Evolutionary conservation across 139 green algal genomes (phyloP).

Genomic region (Nannochloris sp.): DNA sequence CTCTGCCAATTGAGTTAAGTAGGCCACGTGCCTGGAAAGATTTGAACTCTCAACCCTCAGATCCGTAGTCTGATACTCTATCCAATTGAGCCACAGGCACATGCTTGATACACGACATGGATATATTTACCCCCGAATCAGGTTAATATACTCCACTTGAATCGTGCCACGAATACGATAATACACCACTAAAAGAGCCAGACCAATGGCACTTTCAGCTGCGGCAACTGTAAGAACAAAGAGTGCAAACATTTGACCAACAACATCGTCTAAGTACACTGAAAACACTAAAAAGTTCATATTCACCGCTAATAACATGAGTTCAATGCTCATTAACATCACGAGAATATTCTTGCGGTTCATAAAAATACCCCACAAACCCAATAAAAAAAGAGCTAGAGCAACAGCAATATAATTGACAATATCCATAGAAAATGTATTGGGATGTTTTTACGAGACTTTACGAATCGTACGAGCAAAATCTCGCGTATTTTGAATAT

Average conservation of each 20-base stretch:
- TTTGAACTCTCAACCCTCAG: conserved; percentile 33
- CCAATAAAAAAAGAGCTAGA: conserved; percentile 49
- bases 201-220: conserved; percentile 44
- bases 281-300: conserved; percentile 49
- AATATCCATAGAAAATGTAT: conserved; percentile 42
- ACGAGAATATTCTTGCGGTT: conserved; percentile 52
- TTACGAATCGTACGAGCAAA: conserved; percentile 47
- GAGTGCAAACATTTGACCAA: conserved; percentile 51
- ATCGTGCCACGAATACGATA: conserved; percentile 48
- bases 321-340: conserved; percentile 48
- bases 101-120: no score
- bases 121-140: conserved; percentile 30
- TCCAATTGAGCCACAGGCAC: conserved; percentile 37
- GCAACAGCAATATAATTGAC: conserved; percentile 47
- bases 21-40: conserved; percentile 24
- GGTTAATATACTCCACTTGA: conserved; percentile 50
- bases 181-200: conserved; percentile 46
- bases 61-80: conserved; percentile 38
- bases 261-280: conserved; percentile 46
- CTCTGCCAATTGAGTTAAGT: conserved; percentile 31
- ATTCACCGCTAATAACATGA: conserved; percentile 45
- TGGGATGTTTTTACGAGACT: conserved; percentile 23
- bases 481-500: conserved; percentile 55
- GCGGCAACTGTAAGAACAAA: conserved; percentile 47
- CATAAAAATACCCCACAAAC: conserved; percentile 53